Evolutionary conservation across 345 rosid species (phyloP).

Genomic region (Eucalyptus coolabah): DNA sequence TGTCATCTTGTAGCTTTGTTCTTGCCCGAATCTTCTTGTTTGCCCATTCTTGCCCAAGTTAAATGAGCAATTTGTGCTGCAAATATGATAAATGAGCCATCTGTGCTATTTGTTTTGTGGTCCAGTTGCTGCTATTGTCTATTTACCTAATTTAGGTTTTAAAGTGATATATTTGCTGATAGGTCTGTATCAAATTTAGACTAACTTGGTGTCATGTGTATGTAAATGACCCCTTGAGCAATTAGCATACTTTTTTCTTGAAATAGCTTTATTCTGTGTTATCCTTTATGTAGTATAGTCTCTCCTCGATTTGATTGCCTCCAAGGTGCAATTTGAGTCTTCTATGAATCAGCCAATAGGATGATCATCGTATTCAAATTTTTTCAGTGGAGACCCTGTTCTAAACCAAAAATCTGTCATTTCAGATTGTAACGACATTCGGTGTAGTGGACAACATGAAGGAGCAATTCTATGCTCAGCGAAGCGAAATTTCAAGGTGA

Average conservation of each 20-base stretch:
- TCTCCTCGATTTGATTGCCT: neutral
- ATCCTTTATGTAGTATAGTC: neutral
- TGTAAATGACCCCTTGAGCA: neutral
- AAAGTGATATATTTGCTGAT: neutral
- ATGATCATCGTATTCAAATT: neutral
- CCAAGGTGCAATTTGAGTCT: neutral
- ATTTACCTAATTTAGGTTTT: neutral
- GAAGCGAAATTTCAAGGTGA: slow-evolving; percentile 40
- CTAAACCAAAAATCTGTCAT: neutral
- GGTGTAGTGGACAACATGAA: slow-evolving; percentile 89
- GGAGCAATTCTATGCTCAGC: slow-evolving; percentile 60
- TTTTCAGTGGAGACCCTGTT: neutral
- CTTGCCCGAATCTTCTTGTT: neutral
- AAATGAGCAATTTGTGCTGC: neutral
- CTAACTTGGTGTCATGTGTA: neutral
- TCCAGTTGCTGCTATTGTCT: neutral
- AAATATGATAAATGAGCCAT: neutral
- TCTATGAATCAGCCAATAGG: neutral
- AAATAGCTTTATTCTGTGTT: neutral
- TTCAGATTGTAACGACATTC: slow-evolving; percentile 83
- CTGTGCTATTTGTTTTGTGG: neutral
- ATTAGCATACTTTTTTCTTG: neutral
- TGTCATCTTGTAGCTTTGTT: neutral
- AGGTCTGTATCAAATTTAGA: neutral
- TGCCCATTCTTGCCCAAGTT: neutral